Conservation (phyloP, 306 rosid genomes). For the Sindora glabra region DNA sequence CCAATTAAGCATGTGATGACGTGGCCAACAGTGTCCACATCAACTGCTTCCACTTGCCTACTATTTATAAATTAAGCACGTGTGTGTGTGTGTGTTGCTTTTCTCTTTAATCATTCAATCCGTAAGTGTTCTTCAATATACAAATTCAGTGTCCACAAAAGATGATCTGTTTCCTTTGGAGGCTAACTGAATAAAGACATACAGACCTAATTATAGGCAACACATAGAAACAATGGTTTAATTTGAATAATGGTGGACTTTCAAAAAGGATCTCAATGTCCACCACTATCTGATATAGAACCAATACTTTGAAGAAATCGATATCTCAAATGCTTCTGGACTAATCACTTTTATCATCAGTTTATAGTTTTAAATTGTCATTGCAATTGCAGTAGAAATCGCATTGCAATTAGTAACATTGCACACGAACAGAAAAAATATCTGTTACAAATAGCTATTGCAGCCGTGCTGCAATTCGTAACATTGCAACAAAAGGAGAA, state of each 20-base stretch:
- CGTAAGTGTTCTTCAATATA: slow-evolving; percentile 2
- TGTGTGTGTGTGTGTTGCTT: slow-evolving; percentile 14
- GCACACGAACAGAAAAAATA: too few relatives aligned
- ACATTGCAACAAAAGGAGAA: too few relatives aligned
- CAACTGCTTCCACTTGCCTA: slow-evolving; percentile 36
- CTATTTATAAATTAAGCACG: too few relatives aligned
- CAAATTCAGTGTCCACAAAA: slow-evolving; percentile 3
- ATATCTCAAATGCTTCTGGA: too few relatives aligned
- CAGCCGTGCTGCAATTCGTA: too few relatives aligned
- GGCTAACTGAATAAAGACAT: too few relatives aligned
- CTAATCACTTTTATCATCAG: too few relatives aligned
- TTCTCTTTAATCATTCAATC: slow-evolving; percentile 6
- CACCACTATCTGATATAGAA: slow-evolving; percentile 8
- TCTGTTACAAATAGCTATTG: too few relatives aligned
- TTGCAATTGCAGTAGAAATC: too few relatives aligned
- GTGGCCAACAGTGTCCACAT: slow-evolving; percentile 26
- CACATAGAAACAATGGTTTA: slow-evolving; percentile 18
- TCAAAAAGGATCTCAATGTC: slow-evolving; percentile 16
- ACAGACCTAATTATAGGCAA: slow-evolving; percentile 11
- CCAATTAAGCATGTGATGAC: slow-evolving; percentile 37
- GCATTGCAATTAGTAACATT: too few relatives aligned
- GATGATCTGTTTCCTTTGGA: too few relatives aligned
- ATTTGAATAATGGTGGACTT: slow-evolving; percentile 22
- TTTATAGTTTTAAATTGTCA: too few relatives aligned
- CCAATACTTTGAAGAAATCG: slow-evolving; percentile 13